Percentiles rank a stretch among this genome's conserved stretches.
phyloP scores from a whole-genome alignment of 2,329 filamentous ascomycete species.

The Tricladium varicosporioides region DNA sequence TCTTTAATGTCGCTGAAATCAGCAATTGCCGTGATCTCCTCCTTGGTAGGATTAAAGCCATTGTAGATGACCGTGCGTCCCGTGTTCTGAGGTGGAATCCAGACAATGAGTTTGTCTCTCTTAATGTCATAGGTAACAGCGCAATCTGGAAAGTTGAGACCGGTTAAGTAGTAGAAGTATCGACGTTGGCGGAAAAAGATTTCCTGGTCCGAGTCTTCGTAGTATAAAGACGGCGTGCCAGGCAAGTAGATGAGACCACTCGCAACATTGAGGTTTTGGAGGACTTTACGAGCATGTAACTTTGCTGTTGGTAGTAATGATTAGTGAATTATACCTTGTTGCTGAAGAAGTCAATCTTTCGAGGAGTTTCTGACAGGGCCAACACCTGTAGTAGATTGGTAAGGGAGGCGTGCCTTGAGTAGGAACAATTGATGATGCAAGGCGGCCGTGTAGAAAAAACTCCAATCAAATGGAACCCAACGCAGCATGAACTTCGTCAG shows the following conservation, averaged over 20 bases:
- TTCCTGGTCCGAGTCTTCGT: conserved; percentile 58
- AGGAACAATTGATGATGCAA: too few relatives aligned
- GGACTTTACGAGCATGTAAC: conserved; percentile 46
- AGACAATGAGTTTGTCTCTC: conserved; percentile 65
- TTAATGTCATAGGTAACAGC: conserved; percentile 55
- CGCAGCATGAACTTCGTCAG: too few relatives aligned
- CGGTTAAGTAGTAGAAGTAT: conserved; percentile 61
- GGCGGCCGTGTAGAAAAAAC: too few relatives aligned
- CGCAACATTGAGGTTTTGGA: conserved; percentile 38
- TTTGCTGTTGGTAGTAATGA: conserved; percentile 40
- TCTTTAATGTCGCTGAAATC: too few relatives aligned
- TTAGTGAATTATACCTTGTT: not conserved
- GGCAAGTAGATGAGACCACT: conserved; percentile 54
- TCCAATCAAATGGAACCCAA: too few relatives aligned
- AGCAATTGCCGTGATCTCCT: conserved; percentile 57
- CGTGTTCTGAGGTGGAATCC: conserved; percentile 68
- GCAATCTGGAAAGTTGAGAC: conserved; percentile 52
- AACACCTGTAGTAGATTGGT: not conserved
- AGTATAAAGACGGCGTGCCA: conserved; percentile 47
- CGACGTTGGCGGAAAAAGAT: conserved; percentile 56
- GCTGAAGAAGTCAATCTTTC: not conserved
- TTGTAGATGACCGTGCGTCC: conserved; percentile 58
- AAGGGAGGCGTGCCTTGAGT: too few relatives aligned
- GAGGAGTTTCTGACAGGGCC: too few relatives aligned
- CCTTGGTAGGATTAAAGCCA: conserved; percentile 56